Percentiles rank a stretch among this genome's conserved stretches.
Evolutionary conservation across 495 filamentous ascomycete species (phyloP).

Genomic region (Aspergillus panamensis): DNA sequence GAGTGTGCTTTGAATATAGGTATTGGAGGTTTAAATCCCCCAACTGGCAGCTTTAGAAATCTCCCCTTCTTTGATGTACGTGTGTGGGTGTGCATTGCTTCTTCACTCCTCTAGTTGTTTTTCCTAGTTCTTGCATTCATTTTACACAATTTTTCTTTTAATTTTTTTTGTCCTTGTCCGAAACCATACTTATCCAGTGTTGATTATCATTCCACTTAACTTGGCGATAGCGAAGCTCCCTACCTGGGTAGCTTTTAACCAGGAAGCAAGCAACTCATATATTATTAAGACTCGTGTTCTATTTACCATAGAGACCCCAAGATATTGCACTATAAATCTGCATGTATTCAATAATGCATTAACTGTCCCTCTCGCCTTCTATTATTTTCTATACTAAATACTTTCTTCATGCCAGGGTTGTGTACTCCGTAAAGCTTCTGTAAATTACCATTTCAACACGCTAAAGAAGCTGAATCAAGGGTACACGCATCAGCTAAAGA

Average conservation of each 20-base stretch:
- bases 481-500: too few relatives aligned
- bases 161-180: conserved; percentile 25
- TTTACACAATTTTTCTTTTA: conserved; percentile 22
- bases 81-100: conserved; percentile 13
- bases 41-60: conserved; percentile 43
- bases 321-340: conserved; percentile 15
- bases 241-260: conserved; percentile 30
- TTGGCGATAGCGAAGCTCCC: conserved; percentile 30
- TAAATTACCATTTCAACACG: too few relatives aligned
- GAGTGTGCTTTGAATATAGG: conserved; percentile 32
- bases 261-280: conserved; percentile 31
- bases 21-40: conserved; percentile 28
- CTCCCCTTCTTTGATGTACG: conserved; percentile 23
- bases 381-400: neutral
- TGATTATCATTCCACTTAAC: conserved; percentile 12
- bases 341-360: conserved; percentile 19
- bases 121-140: conserved; percentile 19
- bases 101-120: conserved; percentile 25
- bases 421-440: too few relatives aligned
- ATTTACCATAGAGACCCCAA: conserved; percentile 16
- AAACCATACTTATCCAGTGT: conserved; percentile 14
- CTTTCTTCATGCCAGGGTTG: too few relatives aligned
- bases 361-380: neutral
- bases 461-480: too few relatives aligned
- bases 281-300: conserved; percentile 10